phyloP scores from a whole-genome alignment of 176 grass and related monocot genomes.

The Triticum aestivum region IWGSC_CS_RefSeq_v2.1 NC_057813.1:486948681-486949180 shows the following conservation, averaged over 20 bases:
- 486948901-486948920: neutral
- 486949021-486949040: neutral
- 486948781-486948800: neutral
- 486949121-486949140: neutral
- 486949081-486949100: neutral
- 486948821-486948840: neutral
- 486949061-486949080: neutral
- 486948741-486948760: neutral
- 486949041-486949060: constrained; percentile 12
- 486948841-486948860: neutral
- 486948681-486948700: neutral
- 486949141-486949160: neutral
- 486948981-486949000: neutral
- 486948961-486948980: neutral
- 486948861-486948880: neutral
- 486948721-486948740: neutral
- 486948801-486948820: neutral
- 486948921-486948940: neutral
- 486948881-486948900: neutral
- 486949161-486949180: neutral
- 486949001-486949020: neutral
- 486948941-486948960: constrained; percentile 9
- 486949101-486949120: neutral
- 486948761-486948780: neutral
- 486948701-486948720: neutral